phyloP scores from a whole-genome alignment of 768 basidiomycete species.

The Pisolithus sp. region DNA sequence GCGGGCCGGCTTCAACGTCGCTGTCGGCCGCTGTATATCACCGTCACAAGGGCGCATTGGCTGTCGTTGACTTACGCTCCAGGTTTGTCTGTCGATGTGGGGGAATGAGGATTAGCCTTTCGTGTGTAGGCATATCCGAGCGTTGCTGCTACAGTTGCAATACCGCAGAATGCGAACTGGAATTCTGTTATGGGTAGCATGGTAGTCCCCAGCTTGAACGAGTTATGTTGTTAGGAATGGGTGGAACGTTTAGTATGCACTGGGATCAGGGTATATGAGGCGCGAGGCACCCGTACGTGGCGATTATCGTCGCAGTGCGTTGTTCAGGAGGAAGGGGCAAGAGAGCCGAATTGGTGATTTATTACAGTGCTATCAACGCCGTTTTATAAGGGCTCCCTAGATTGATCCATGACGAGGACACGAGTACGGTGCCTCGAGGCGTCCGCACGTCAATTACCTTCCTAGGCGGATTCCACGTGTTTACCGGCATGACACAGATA shows the following conservation, averaged over 20 bases:
- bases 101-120: constrained; percentile 21
- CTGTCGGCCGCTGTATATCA: constrained; percentile 25
- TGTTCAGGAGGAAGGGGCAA: constrained; percentile 15
- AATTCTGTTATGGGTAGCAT: constrained; percentile 51
- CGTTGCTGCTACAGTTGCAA: constrained; percentile 55
- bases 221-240: constrained; percentile 7
- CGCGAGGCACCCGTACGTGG: constrained; percentile 3
- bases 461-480: constrained; percentile 19
- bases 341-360: constrained; percentile 4
- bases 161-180: constrained; percentile 48
- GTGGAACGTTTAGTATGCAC: constrained; percentile 15
- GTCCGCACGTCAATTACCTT: constrained; percentile 15
- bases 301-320: constrained; percentile 15
- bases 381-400: constrained; percentile 24
- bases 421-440: constrained; percentile 28
- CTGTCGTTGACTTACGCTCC: constrained; percentile 27
- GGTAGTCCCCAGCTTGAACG: neutral
- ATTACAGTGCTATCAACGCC: constrained; percentile 19
- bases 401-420: constrained; percentile 18
- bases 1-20: constrained; percentile 23
- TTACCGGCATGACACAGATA: constrained; percentile 1
- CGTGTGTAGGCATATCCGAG: constrained; percentile 53
- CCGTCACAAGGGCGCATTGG: constrained; percentile 22
- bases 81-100: constrained; percentile 14
- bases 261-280: constrained; percentile 8